phyloP scores from a whole-genome alignment of 345 rosid species.

The Cardamine resedifolia region DNA sequence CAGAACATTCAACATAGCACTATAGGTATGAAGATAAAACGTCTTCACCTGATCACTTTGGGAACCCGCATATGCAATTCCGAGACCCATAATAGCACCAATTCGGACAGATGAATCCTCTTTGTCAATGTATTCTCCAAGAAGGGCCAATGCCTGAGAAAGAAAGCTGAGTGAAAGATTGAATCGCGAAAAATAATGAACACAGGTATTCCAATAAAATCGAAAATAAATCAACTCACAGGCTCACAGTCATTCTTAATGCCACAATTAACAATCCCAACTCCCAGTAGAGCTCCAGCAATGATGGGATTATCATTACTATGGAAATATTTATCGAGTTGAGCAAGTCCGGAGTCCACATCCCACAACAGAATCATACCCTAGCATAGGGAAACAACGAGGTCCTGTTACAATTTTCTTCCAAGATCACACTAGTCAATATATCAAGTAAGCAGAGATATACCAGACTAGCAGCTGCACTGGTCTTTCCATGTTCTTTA shows the following conservation, averaged over 20 bases:
- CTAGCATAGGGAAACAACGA: conserved; percentile 41
- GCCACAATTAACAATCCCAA: conserved; percentile 87
- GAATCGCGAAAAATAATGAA: neutral
- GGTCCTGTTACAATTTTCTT: conserved; percentile 15
- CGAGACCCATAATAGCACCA: conserved; percentile 96
- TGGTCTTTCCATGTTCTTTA: conserved; percentile 91
- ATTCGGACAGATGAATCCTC: conserved; percentile 84
- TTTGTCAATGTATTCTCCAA: conserved; percentile 59
- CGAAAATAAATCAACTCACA: conserved; percentile 46
- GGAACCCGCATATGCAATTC: conserved; percentile 91
- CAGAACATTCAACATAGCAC: conserved; percentile 6
- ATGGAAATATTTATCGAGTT: conserved; percentile 87
- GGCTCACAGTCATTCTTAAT: conserved; percentile 89
- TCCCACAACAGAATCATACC: conserved; percentile 97
- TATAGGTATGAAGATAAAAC: conserved; percentile 8
- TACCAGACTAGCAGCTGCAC: conserved; percentile 98
- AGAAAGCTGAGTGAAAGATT: conserved; percentile 28
- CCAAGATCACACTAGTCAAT: conserved; percentile 13
- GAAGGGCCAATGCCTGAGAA: conserved; percentile 80
- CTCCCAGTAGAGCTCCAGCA: conserved; percentile 91
- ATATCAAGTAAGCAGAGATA: neutral
- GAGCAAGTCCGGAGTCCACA: conserved; percentile 87
- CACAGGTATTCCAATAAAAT: conserved; percentile 7
- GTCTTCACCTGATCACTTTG: conserved; percentile 64
- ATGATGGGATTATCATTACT: conserved; percentile 74